A percentile compares a stretch with the other conserved stretches of the same genome.
Conservation (phyloP, 306 rosid genomes). For the Rubus idaeus region DNA sequence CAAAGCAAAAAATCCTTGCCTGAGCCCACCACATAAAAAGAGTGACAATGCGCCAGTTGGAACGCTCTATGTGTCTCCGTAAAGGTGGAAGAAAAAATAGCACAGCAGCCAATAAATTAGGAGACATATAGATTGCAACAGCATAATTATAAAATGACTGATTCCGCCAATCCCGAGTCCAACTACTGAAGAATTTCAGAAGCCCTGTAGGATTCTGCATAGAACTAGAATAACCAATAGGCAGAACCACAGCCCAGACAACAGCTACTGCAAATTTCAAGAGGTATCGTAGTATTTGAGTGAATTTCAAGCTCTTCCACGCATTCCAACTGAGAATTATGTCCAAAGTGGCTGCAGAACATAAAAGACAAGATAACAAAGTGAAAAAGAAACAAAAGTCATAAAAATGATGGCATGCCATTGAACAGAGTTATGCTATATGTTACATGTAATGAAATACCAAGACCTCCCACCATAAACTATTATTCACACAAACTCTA, state of each 20-base stretch:
- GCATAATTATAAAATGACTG: slow-evolving; percentile 70
- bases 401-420: neutral
- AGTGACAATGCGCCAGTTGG: slow-evolving; percentile 63
- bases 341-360: slow-evolving; percentile 73
- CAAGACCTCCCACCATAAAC: slow-evolving; percentile 6
- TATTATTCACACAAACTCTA: neutral
- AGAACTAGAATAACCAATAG: slow-evolving; percentile 73
- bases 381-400: neutral
- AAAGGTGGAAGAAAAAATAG: slow-evolving; percentile 88
- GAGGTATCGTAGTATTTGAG: slow-evolving; percentile 81
- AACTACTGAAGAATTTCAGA: slow-evolving; percentile 67
- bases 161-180: slow-evolving; percentile 78
- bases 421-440: slow-evolving; percentile 1
- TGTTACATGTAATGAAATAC: neutral
- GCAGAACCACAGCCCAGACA: slow-evolving; percentile 83
- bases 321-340: slow-evolving; percentile 79
- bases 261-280: slow-evolving; percentile 83
- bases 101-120: slow-evolving; percentile 70
- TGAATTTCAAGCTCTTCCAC: slow-evolving; percentile 81
- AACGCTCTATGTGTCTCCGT: slow-evolving; percentile 74
- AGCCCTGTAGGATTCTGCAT: slow-evolving; percentile 76
- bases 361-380: slow-evolving; percentile 25
- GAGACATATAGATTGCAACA: slow-evolving; percentile 65
- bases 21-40: slow-evolving; percentile 98
- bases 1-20: slow-evolving; percentile 48